Percentiles rank a stretch among this genome's conserved stretches.
Evolutionary conservation across 2,329 filamentous ascomycete genomes (phyloP).

Genomic region (Phaeosphaeriaceae sp.): DNA sequence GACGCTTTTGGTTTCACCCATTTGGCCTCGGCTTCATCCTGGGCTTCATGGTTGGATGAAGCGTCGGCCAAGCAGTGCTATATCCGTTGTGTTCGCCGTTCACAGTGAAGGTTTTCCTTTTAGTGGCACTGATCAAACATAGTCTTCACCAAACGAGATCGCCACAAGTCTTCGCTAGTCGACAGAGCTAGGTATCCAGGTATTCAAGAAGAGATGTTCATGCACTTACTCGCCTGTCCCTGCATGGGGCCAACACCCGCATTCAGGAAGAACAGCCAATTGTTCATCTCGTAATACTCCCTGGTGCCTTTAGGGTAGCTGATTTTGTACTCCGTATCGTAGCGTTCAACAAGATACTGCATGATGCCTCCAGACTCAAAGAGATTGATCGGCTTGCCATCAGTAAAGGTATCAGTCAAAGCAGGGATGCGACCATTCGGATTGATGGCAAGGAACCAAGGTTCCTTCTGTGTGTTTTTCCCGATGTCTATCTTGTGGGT

Average conservation of each 20-base stretch:
- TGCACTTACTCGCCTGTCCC: constrained; percentile 63
- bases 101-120: too few relatives aligned
- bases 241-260: constrained; percentile 84
- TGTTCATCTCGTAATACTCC: constrained; percentile 80
- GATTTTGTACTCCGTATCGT: constrained; percentile 82
- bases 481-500: constrained; percentile 72
- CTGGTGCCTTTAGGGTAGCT: constrained; percentile 74
- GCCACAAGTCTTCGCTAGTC: too few relatives aligned
- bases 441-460: constrained; percentile 90
- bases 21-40: too few relatives aligned
- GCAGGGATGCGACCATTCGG: constrained; percentile 92
- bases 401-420: constrained; percentile 74
- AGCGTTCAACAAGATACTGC: constrained; percentile 81
- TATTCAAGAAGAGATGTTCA: neutral
- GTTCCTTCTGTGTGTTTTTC: constrained; percentile 81
- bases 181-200: neutral
- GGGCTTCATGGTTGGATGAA: too few relatives aligned
- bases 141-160: too few relatives aligned
- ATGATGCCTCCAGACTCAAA: constrained; percentile 87
- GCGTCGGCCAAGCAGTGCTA: too few relatives aligned
- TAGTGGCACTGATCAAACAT: too few relatives aligned
- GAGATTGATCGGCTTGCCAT: constrained; percentile 74
- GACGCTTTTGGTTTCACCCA: too few relatives aligned
- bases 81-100: too few relatives aligned
- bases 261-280: constrained; percentile 75